Evolutionary conservation across 2,329 filamentous ascomycete species (phyloP), one percentile per base, ranked within the genome.

Genomic region (Xylariales sp.): DNA sequence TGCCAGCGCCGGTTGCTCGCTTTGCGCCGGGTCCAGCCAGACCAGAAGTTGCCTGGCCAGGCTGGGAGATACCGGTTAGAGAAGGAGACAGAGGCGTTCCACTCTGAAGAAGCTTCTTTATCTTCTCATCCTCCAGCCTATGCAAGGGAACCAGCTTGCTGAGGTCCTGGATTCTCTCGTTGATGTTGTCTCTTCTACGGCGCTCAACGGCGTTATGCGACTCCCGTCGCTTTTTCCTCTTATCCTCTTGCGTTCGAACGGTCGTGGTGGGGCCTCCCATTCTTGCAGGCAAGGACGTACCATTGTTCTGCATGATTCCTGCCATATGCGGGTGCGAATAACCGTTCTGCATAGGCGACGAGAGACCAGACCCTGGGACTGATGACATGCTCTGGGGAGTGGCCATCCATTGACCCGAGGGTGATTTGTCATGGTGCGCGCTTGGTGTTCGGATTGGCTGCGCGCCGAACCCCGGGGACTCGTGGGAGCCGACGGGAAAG

Each of bases 141-240:
- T 98, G 93, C 46, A 84, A 76, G 18, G 93, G 93, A 2, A 98
- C 91, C 14, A 98, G 78, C 55, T 89, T 88, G 57, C 91, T 95
- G 6, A 98, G 76, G 58, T 98, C 93, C 58, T 97, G 91, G 48
- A 98, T 98, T 31, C 93, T 82, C 65, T 98, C 93, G 54, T 98
- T 98, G 72, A 98, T 98, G 60, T 97, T 97, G 68, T 97, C 93
- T 47, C 93, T 82, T 47, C 93, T 84, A 38, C 93, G 84, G 43
- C 93, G 88, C 69, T 98, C 93, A 9, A 98, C 93, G 28, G 95
- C 74, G 60, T 98, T 97, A 69, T 98, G 93, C 1, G 91, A 97
- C 58, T 96, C 93, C 28, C 93, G 79, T 45, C 93, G 82, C 46
- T 90, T 79, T 62, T 91, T 88, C 53, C 89, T 80, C 77, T 97